Conservation (phyloP, 768 basidiomycete species). For the Boletus rubescentipes region DNA sequence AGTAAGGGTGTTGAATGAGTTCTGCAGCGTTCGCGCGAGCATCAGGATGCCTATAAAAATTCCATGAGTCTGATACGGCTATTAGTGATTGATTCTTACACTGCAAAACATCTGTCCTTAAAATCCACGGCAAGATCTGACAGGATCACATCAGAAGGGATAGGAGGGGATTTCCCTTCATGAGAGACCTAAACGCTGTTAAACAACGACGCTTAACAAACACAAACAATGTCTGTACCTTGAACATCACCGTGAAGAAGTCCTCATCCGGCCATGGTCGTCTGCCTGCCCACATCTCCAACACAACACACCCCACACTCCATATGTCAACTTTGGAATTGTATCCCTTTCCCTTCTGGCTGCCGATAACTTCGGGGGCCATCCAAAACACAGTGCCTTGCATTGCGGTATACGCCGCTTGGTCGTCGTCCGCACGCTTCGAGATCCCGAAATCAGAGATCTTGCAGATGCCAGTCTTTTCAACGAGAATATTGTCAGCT, state of each 20-base stretch:
- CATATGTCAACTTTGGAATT: conserved; percentile 98
- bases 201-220: neutral
- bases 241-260: conserved; percentile 90
- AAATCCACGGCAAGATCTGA: conserved; percentile 82
- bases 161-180: conserved; percentile 81
- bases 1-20: conserved; percentile 77
- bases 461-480: conserved; percentile 89
- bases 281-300: conserved; percentile 99
- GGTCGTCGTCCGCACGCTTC: conserved; percentile 89
- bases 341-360: conserved; percentile 80
- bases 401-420: conserved; percentile 87
- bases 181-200: conserved; percentile 65
- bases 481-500: conserved; percentile 97
- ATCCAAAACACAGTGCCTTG: conserved; percentile 99
- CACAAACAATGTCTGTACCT: conserved; percentile 49
- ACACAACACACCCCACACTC: conserved; percentile 97
- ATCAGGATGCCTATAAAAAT: conserved; percentile 64
- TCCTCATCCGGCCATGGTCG: conserved; percentile 93
- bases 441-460: conserved; percentile 99
- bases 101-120: conserved; percentile 83
- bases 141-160: conserved; percentile 80
- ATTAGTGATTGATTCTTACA: conserved; percentile 47
- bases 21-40: conserved; percentile 79
- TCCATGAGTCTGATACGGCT: neutral
- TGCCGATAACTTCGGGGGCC: conserved; percentile 93